Conservation (phyloP, 208 protist species). For the Crithidia fasciculata region DNA sequence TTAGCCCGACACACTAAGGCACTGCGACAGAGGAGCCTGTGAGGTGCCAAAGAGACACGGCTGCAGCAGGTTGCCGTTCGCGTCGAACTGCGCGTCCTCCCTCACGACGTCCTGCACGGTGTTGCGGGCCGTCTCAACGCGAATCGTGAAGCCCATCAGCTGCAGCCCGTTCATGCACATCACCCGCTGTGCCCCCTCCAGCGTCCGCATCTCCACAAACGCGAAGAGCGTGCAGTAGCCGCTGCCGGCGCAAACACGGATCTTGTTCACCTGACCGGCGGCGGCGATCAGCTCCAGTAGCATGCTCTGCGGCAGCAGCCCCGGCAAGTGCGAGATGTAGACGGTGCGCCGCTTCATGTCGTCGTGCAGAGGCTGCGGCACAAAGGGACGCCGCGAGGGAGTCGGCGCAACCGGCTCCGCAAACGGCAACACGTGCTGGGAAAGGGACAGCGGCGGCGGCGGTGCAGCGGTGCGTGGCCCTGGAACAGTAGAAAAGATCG, state of each 20-base stretch:
- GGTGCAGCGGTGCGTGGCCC: not conserved
- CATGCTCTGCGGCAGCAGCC: conserved; percentile 55
- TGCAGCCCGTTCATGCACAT: conserved; percentile 64
- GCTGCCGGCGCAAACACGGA: conserved; percentile 72
- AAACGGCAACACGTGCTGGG: not conserved
- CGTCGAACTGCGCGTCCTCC: conserved; percentile 64
- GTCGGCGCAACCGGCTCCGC: not conserved
- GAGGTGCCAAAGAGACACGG: conserved; percentile 69
- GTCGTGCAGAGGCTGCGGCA: conserved; percentile 27
- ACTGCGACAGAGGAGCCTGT: conserved; percentile 32
- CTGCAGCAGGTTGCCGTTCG: conserved; percentile 39
- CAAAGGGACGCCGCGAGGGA: not conserved
- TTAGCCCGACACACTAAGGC: conserved; percentile 10
- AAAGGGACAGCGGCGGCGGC: not conserved
- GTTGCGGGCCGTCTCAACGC: conserved; percentile 78
- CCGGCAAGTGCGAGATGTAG: conserved; percentile 78
- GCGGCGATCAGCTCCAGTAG: conserved; percentile 64
- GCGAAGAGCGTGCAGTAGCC: conserved; percentile 79
- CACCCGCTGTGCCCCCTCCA: conserved; percentile 50
- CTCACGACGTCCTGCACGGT: conserved; percentile 75
- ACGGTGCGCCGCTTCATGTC: conserved; percentile 71
- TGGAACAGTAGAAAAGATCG: conserved; percentile 19
- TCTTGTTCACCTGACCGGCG: conserved; percentile 75
- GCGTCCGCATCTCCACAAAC: conserved; percentile 85
- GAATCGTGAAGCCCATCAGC: conserved; percentile 63